A percentile compares a stretch with the other conserved stretches of the same genome.
phyloP scores from a whole-genome alignment of 116 monocot species.

The Zostera marina region DNA sequence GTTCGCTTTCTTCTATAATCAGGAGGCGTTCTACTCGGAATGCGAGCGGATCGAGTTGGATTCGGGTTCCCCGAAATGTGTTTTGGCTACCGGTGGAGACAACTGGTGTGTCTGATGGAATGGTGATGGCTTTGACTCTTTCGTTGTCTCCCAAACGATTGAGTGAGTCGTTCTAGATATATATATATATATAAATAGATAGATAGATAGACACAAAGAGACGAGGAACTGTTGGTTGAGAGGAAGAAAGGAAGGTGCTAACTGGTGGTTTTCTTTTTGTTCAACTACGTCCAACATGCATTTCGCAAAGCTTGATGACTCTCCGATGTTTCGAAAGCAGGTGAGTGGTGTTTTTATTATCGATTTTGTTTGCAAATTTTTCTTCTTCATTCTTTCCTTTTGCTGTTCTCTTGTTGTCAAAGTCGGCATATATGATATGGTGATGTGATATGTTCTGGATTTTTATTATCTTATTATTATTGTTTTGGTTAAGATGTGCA shows the following conservation, averaged over 20 bases:
- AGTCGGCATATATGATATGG: too few relatives aligned
- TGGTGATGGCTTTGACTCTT: too few relatives aligned
- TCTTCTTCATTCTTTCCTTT: background rate
- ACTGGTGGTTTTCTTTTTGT: background rate
- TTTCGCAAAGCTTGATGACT: constrained; percentile 87
- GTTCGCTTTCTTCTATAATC: background rate
- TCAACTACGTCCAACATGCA: constrained; percentile 26
- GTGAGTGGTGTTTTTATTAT: constrained; percentile 8
- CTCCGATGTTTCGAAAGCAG: constrained; percentile 84
- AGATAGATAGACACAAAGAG: too few relatives aligned
- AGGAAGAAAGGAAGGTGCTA: background rate
- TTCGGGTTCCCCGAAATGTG: background rate
- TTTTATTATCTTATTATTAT: too few relatives aligned
- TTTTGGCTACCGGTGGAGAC: background rate
- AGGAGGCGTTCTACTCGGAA: background rate
- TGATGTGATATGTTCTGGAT: too few relatives aligned
- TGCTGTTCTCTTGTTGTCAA: background rate
- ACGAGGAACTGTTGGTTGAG: background rate
- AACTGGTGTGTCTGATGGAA: too few relatives aligned
- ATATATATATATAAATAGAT: too few relatives aligned
- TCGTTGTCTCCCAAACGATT: background rate
- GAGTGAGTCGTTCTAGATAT: background rate
- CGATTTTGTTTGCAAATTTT: background rate
- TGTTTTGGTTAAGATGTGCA: too few relatives aligned
- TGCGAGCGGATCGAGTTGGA: background rate